Conservation (phyloP, 2,329 filamentous ascomycete genomes). For the Alternaria gansuensis region DNA sequence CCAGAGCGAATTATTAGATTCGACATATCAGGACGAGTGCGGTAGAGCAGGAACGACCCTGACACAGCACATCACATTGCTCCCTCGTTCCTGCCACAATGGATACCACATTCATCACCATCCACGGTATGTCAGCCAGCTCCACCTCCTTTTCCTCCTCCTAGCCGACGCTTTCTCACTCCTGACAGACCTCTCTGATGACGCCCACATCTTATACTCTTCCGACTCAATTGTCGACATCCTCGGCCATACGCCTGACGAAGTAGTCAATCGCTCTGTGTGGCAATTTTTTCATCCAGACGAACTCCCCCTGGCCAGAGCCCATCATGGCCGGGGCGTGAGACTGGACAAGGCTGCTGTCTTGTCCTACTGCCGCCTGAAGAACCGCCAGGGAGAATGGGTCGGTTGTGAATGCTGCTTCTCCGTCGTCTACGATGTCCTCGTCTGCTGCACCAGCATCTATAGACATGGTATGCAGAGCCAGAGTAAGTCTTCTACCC, state of each 20-base stretch:
- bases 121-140: slow-evolving; percentile 71
- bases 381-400: slow-evolving; percentile 74
- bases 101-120: slow-evolving; percentile 91
- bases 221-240: slow-evolving; percentile 86
- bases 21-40: slow-evolving; percentile 40
- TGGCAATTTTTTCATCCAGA: slow-evolving; percentile 89
- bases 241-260: slow-evolving; percentile 78
- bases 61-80: background rate
- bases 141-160: slow-evolving; percentile 11
- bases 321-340: slow-evolving; percentile 76
- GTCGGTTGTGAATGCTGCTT: slow-evolving; percentile 88
- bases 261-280: slow-evolving; percentile 77
- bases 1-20: slow-evolving; percentile 53
- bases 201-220: slow-evolving; percentile 82
- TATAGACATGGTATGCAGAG: slow-evolving; percentile 75
- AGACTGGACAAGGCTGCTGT: slow-evolving; percentile 85
- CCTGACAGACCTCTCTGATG: slow-evolving; percentile 71
- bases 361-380: slow-evolving; percentile 79
- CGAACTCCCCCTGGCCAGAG: slow-evolving; percentile 77
- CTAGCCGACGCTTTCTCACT: slow-evolving; percentile 26
- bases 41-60: slow-evolving; percentile 26
- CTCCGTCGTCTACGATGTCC: slow-evolving; percentile 85
- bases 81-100: slow-evolving; percentile 30
- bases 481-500: slow-evolving; percentile 69
- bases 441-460: slow-evolving; percentile 84